A percentile compares a stretch with the other conserved stretches of the same genome.
Conservation (phyloP, 2,329 filamentous ascomycete species). For the Calonectria hawksworthii region DNA sequence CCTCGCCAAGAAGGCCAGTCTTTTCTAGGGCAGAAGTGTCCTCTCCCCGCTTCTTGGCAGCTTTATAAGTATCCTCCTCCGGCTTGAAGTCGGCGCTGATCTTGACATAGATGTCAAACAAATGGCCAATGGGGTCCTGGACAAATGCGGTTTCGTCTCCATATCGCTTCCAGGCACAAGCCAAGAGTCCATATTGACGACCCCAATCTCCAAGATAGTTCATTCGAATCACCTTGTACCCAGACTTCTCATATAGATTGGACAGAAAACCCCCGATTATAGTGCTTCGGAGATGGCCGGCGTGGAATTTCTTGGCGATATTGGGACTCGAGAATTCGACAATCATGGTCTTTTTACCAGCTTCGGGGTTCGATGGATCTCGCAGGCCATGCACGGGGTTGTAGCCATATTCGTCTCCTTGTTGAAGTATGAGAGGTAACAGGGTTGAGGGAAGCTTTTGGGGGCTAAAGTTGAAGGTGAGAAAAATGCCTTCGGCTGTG, state of each 20-base stretch:
- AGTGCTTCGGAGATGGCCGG: constrained; percentile 25
- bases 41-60: constrained; percentile 60
- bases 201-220: constrained; percentile 88
- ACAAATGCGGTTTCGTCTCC: constrained; percentile 75
- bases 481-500: constrained; percentile 6
- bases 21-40: constrained; percentile 60
- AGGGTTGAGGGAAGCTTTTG: not conserved
- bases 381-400: not conserved
- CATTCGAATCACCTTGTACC: constrained; percentile 79
- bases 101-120: constrained; percentile 80
- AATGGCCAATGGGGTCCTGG: constrained; percentile 77
- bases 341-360: constrained; percentile 16
- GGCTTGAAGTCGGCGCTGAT: constrained; percentile 73
- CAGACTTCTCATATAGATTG: constrained; percentile 76
- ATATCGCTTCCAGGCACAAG: constrained; percentile 77
- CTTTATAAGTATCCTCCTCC: constrained; percentile 72
- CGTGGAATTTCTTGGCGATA: constrained; percentile 27
- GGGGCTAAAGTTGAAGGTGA: constrained; percentile 7
- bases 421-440: constrained; percentile 14
- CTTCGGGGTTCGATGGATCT: not conserved
- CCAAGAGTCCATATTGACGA: constrained; percentile 77
- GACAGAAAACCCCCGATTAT: constrained; percentile 56
- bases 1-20: constrained; percentile 62
- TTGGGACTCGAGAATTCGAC: constrained; percentile 27
- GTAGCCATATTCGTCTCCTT: not conserved